Evolutionary conservation across 1,284 basidiomycete genomes (phyloP).

Genomic region (Ganoderma lingzhi): DNA sequence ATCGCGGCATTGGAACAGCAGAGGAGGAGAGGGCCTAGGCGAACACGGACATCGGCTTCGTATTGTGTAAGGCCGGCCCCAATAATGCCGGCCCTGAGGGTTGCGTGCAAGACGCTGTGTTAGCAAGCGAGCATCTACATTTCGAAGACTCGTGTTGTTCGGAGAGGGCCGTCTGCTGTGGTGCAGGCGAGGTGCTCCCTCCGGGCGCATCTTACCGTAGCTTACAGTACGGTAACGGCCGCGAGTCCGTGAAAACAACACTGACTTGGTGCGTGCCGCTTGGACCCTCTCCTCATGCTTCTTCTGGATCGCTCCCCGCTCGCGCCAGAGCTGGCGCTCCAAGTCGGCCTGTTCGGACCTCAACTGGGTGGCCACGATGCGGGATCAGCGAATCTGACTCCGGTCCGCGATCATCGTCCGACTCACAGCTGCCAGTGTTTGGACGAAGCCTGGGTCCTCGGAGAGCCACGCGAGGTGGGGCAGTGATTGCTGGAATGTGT

Average conservation of each 20-base stretch:
- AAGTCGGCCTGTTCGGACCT: constrained; percentile 72
- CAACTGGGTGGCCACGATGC: constrained; percentile 45
- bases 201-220: not conserved
- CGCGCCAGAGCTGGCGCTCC: constrained; percentile 70
- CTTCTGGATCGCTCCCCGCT: constrained; percentile 62
- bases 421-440: constrained; percentile 53
- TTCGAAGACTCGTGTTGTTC: not conserved
- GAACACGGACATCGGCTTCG: constrained; percentile 73
- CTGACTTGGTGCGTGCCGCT: constrained; percentile 69
- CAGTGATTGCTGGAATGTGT: constrained; percentile 72
- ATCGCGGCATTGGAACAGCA: constrained; percentile 19
- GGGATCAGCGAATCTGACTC: constrained; percentile 7
- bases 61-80: constrained; percentile 70
- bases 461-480: constrained; percentile 62
- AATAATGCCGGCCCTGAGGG: constrained; percentile 64
- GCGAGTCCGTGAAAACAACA: constrained; percentile 13
- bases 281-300: constrained; percentile 77
- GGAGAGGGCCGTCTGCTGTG: not conserved
- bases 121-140: constrained; percentile 20
- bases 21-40: constrained; percentile 33
- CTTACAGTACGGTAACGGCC: not conserved
- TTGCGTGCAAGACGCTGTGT: constrained; percentile 6
- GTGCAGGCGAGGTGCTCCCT: not conserved
- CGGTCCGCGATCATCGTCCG: constrained; percentile 39
- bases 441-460: constrained; percentile 56